phyloP scores from a whole-genome alignment of 1,139 yeast species.

The Debaryomycetaceae sp. region DNA sequence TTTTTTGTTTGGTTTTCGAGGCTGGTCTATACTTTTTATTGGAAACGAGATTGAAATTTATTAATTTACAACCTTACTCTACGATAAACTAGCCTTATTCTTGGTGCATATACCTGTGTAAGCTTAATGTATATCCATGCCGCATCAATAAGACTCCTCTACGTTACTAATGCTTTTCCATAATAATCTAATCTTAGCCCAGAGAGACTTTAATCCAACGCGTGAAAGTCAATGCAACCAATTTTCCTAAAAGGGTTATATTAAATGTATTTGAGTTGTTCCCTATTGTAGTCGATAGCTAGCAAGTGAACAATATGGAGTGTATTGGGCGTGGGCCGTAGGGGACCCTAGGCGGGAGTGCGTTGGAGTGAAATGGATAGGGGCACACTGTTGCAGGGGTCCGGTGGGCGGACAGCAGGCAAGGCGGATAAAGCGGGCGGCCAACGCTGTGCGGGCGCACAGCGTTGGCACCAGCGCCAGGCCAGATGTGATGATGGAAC shows the following conservation, averaged over 20 bases:
- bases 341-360: not conserved
- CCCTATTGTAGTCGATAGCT: not conserved
- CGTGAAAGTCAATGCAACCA: slow-evolving; percentile 4
- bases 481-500: too few species aligned
- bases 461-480: not conserved
- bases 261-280: not conserved
- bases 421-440: not conserved
- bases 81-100: not conserved
- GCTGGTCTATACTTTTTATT: not conserved
- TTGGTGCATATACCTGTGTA: not conserved
- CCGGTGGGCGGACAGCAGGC: not conserved
- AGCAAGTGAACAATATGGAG: not conserved
- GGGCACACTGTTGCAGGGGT: not conserved
- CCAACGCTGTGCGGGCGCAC: not conserved
- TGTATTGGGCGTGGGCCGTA: not conserved
- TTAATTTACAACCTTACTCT: not conserved
- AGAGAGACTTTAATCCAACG: not conserved
- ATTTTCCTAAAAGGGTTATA: slow-evolving; percentile 5
- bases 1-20: not conserved
- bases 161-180: not conserved
- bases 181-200: not conserved
- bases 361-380: not conserved
- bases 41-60: not conserved
- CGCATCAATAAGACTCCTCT: not conserved
- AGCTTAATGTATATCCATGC: not conserved